Conservation (phyloP, 106 monocot genomes). For the Dendrobium officinale region DNA sequence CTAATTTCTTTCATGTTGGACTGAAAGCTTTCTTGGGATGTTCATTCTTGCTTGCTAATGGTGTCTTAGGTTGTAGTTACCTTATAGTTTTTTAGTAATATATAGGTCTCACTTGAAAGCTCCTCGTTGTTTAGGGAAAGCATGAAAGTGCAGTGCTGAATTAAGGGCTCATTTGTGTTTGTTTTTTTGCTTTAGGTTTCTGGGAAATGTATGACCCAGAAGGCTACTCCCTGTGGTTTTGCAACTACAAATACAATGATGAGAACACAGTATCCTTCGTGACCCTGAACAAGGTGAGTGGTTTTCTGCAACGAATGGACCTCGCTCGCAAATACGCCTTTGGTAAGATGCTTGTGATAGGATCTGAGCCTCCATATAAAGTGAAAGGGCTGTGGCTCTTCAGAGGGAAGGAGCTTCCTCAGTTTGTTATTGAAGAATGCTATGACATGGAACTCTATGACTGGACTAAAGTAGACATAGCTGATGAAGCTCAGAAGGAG, state of each 20-base stretch:
- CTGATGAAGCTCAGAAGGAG: conserved; percentile 63
- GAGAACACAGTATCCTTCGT: conserved; percentile 68
- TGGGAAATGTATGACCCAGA: conserved; percentile 73
- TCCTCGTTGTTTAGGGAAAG: too few relatives aligned
- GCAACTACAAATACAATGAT: conserved; percentile 60
- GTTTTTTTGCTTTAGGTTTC: conserved; percentile 33
- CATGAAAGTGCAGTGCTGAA: too few relatives aligned
- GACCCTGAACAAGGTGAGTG: conserved; percentile 60
- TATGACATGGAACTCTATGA: conserved; percentile 72
- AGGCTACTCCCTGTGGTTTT: conserved; percentile 71
- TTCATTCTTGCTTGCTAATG: too few relatives aligned
- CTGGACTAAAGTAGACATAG: conserved; percentile 49
- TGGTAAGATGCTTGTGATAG: conserved; percentile 72
- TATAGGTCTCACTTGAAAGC: too few relatives aligned
- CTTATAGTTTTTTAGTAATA: too few relatives aligned
- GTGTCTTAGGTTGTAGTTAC: too few relatives aligned
- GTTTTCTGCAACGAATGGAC: conserved; percentile 68
- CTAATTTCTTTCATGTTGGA: too few relatives aligned
- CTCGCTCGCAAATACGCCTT: conserved; percentile 62
- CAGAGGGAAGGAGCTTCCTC: conserved; percentile 50
- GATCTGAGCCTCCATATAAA: conserved; percentile 45
- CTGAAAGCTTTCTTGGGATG: too few relatives aligned
- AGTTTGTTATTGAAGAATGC: conserved; percentile 54
- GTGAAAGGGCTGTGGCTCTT: conserved; percentile 69
- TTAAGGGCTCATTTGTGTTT: not conserved